A percentile compares a stretch with the other conserved stretches of the same genome.
Evolutionary conservation across 2,329 filamentous ascomycete species (phyloP).

Genomic region (Alternaria novae-zelandiae): DNA sequence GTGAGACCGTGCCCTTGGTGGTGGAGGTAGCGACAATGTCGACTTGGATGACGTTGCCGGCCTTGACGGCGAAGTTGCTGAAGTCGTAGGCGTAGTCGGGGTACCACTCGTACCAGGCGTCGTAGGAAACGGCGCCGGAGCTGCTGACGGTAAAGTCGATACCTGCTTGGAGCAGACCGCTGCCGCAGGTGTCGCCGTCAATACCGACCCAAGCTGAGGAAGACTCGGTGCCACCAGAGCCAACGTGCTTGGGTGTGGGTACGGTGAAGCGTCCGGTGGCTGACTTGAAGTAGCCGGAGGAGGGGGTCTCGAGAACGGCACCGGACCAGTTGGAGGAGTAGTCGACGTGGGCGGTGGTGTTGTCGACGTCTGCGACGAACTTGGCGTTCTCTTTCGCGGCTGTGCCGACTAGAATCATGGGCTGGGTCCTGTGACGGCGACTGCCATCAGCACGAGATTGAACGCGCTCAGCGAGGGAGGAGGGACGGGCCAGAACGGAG

Average conservation of each 20-base stretch:
- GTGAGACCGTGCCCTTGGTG: conserved; percentile 53
- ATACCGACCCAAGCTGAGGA: conserved; percentile 67
- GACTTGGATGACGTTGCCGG: conserved; percentile 55
- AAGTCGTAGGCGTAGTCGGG: conserved; percentile 64
- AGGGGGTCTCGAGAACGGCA: conserved; percentile 54
- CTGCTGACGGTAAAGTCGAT: conserved; percentile 59
- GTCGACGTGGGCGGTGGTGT: conserved; percentile 52
- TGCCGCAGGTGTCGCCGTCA: conserved; percentile 63
- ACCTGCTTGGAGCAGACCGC: conserved; percentile 64
- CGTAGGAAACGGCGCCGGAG: conserved; percentile 51
- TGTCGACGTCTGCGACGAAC: conserved; percentile 19
- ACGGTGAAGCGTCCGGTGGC: conserved; percentile 63
- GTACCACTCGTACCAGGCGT: conserved; percentile 69
- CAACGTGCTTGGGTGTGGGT: conserved; percentile 55
- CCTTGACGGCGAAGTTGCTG: conserved; percentile 51
- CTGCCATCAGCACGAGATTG: conserved; percentile 21
- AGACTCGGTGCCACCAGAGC: conserved; percentile 50
- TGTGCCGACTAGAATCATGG: conserved; percentile 19
- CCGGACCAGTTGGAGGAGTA: conserved; percentile 68
- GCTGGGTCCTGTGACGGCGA: conserved; percentile 21
- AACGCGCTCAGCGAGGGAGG: conserved; percentile 20
- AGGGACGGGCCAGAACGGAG: conserved; percentile 19
- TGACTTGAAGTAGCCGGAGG: conserved; percentile 57
- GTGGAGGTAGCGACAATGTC: conserved; percentile 51
- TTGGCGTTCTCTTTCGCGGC: conserved; percentile 15